Evolutionary conservation across 2,329 filamentous ascomycete species (phyloP).

Genomic region (Westerdykella sp.): DNA sequence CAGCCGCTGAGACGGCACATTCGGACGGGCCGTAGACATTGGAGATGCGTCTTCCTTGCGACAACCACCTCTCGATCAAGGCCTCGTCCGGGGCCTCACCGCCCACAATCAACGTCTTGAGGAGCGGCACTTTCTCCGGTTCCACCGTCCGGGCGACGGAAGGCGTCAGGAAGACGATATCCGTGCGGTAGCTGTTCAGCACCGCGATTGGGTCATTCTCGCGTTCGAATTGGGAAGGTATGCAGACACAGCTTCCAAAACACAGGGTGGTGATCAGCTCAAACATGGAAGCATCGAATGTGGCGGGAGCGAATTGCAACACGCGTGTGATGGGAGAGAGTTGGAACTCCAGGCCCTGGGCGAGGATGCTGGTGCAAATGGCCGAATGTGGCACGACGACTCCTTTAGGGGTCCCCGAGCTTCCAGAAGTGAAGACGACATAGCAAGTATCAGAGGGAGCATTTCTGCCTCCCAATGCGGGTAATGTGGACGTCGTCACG

Average conservation of each 20-base stretch:
- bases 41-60: conserved; percentile 1
- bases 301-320: conserved; percentile 50
- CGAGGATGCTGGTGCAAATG: conserved; percentile 2
- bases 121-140: conserved; percentile 36
- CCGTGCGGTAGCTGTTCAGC: conserved; percentile 49
- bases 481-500: too few species aligned
- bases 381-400: conserved; percentile 43
- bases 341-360: conserved; percentile 5
- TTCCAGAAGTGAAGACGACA: conserved; percentile 50
- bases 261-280: conserved; percentile 52
- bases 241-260: conserved; percentile 54
- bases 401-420: conserved; percentile 46
- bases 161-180: conserved; percentile 52
- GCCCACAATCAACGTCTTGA: conserved; percentile 37
- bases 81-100: conserved; percentile 33
- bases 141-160: conserved; percentile 45
- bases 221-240: conserved; percentile 48
- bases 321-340: too few species aligned
- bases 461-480: too few species aligned
- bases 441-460: conserved; percentile 46
- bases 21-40: conserved; percentile 8
- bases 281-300: conserved; percentile 49
- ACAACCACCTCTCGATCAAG: conserved; percentile 5
- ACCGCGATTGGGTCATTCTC: conserved; percentile 47
- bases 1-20: conserved; percentile 4